Base-by-base conservation (phyloP, 176 grass and related monocot species). In the Raddia guianensis region DNA sequence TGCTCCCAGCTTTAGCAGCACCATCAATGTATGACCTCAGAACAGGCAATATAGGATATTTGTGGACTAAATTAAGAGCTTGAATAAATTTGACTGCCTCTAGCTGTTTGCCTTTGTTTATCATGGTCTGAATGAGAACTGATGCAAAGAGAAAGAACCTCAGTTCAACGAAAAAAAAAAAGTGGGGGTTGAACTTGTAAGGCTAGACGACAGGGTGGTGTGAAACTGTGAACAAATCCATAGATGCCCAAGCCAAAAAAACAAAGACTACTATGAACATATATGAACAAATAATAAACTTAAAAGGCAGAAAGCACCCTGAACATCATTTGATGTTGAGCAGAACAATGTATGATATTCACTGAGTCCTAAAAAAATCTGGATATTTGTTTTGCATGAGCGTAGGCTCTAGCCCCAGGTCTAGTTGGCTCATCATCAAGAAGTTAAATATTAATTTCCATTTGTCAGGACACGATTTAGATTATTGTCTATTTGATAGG, bases 71-170 rank as follows among this genome's bases (percentile, higher is more conserved):
- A 83, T 88, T 83, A 79, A 93, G 75, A 86, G 88, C 63, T 87
- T 77, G 85, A 70, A 90, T 85, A 74, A 93, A 90, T 82, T 87
- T 90, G 75, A 90, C 85, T 0, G 78, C 85, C 42, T 93, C 85
- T 6, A 90, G 64, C 66, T 93, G 91, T 66, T 85, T 87, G 68
- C 85, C 70, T 49, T 88, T 90, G 8, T 52, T 66, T 55, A 53
- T 82, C 91, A 93, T 79, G 72, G 74, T 82, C 70, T 82, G 78
- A 76, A 87, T 79, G 56, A 90, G 76, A 85, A 80, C 91, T 93
- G 85, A 21, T 69, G 48, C 64, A 88, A 85, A 76, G 16, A 86
- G 65, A 89, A 62, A 18, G 43, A 61, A 66, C 33, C 12, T 49
- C 48, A 44, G 7, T 44, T 65, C 4, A 32, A 45, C 40, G 63